Evolutionary conservation across 768 basidiomycete species (phyloP), one percentile per base, ranked within the genome.

Genomic region (Podaxis sp.): DNA sequence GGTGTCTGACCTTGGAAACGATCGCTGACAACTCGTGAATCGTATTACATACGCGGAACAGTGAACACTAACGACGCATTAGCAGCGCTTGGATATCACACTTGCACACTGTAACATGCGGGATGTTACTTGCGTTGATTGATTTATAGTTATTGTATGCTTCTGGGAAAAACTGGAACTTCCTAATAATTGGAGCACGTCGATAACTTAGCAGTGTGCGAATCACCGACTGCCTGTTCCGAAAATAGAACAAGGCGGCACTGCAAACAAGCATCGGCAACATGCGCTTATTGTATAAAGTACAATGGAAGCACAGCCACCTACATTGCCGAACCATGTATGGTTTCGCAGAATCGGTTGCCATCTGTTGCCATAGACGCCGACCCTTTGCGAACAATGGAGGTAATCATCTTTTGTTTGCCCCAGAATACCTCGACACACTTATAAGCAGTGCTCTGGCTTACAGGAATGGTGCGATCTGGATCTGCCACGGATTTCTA

Each of bases 1-100:
- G 91, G 91, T 90, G 87, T 69, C 81, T 81, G 70, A 89, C 88
- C 2, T 74, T 93, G 59, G 82, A 86, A 67, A 82, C 80, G 2
- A 71, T 89, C 7, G 51, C 66, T 38, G 71, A 74, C 38, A 24
- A n/a, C 5, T 26, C 40, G 28, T 57, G 54, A 51, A 17, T 17
- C 11, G 15, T 33, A 41, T n/a, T 44, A 17, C 33, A 36, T 44
- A 48, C 40, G 2, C 37, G 13, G 22, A 26, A 37, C 26, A 44
- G 36, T 28, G 33, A 24, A 30, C 49, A 52, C 50, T 26, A 52
- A 50, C 50, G 4, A n/a, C 22, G 22, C 48, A 36, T 24, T 33
- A 50, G 4, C 11, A 12, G 49, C 44, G 20, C 44, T 46, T 20
- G 44, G 20, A 17, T 8, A 33, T 17, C 20, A 46, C 44, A 20